Base-by-base conservation (phyloP, 306 rosid genomes). In the Trifolium fragiferum region DNA sequence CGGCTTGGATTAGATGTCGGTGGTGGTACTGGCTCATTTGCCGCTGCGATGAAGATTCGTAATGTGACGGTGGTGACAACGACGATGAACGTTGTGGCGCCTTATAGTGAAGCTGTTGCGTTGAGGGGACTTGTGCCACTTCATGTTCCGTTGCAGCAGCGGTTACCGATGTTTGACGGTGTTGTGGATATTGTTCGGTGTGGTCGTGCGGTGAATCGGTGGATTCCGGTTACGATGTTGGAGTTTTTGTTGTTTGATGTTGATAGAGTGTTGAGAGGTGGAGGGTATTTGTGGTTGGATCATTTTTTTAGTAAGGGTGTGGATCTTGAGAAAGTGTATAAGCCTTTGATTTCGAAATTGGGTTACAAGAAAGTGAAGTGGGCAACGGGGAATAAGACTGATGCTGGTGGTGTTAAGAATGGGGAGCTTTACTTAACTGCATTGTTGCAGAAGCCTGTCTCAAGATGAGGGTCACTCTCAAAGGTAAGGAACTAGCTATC, bases 201-300 rank as follows among this genome's bases (percentile, higher is more conserved):
- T 20, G 99, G 97, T 46, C 95, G 77, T 16, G 99, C 96, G 0
- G 96, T 94, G 75, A 94, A 94, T 73, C 77, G 99, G 75, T 94
- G 99, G 99, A 94, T 94, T 23, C 99, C 99, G 8, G 46, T 70
- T 70, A 76, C 84, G 23, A 86, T 87, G 61, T 43, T 94, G 89
- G 99, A 92, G 84, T 94, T 94, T 59, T 67, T 94, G 90, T 55
- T 94, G 44, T 86, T 76, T 70, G 99, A 94, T 59, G 77, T 84
- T 72, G 99, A 94, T 38, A 81, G 99, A 40, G 96, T 94, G 78
- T 76, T 94, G 84, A 84, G 97, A 72, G 83, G 83, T 37, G 99
- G 99, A 8, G 99, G 99, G 72, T 94, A 84, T 67, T 84, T 94
- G 83, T 94, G 95, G 99, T 16, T 94, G 78, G 99, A 94, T 72